phyloP scores from a whole-genome alignment of 345 rosid genomes.

The Toxicodendron radicans region DNA sequence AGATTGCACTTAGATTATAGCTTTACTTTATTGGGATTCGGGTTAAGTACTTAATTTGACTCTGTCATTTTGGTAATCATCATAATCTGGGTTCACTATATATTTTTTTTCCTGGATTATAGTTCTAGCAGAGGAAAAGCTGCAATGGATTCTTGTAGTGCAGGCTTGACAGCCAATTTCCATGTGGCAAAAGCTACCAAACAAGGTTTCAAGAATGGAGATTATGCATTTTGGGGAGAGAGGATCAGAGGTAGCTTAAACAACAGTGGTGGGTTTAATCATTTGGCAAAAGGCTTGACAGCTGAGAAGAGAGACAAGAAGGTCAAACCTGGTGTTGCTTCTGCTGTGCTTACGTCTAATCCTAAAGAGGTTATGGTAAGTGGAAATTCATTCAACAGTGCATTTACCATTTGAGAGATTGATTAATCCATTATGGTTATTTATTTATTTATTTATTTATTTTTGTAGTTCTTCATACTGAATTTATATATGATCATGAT shows the following conservation, averaged over 20 bases:
- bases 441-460: not conserved
- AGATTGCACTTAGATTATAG: conserved; percentile 26
- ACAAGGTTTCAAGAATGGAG: conserved; percentile 36
- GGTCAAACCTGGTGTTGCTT: conserved; percentile 53
- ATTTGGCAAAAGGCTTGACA: conserved; percentile 35
- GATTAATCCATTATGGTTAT: too few relatives aligned
- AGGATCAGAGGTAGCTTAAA: conserved; percentile 48
- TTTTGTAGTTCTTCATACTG: too few relatives aligned
- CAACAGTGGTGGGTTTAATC: conserved; percentile 31
- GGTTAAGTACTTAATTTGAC: conserved; percentile 10
- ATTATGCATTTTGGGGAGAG: conserved; percentile 58
- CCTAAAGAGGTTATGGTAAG: conserved; percentile 62
- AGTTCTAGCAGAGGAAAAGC: conserved; percentile 20
- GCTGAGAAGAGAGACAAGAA: conserved; percentile 34
- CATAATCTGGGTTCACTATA: conserved; percentile 1
- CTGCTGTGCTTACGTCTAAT: conserved; percentile 65
- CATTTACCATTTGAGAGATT: too few relatives aligned
- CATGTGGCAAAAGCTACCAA: conserved; percentile 34
- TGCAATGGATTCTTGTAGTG: conserved; percentile 68
- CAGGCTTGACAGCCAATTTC: conserved; percentile 41
- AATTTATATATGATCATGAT: not conserved
- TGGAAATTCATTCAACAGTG: not conserved
- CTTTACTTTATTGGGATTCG: conserved; percentile 21
- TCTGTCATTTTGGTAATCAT: conserved; percentile 12
- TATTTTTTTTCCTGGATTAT: not conserved